These are phyloP conservation scores for Miamiensis avidus DNA, from an alignment of 169 alveolate genomes.

Conservation along the genomic window DNA sequence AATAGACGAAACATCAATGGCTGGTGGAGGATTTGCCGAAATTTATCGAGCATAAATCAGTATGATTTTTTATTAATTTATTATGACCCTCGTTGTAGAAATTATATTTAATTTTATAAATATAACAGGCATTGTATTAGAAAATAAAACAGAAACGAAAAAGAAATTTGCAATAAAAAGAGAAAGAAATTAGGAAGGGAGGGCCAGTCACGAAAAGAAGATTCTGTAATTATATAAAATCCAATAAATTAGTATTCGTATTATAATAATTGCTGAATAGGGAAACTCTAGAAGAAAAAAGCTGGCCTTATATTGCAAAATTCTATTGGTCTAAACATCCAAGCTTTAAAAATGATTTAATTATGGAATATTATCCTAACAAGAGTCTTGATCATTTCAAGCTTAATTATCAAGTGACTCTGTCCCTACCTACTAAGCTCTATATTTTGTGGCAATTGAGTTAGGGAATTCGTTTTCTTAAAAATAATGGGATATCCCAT, in stretches of 20 bases:
- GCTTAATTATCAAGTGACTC: neutral
- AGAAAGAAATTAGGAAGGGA: neutral
- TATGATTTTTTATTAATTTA: too few species aligned
- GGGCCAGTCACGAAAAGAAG: neutral
- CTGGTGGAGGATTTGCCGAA: neutral
- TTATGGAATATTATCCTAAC: neutral
- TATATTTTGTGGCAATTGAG: neutral
- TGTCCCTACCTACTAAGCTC: neutral
- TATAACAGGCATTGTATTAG: neutral
- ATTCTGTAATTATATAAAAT: neutral
- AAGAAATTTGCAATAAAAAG: neutral
- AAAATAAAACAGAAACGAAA: neutral
- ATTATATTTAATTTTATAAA: too few species aligned
- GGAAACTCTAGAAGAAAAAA: neutral
- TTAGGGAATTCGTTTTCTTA: neutral
- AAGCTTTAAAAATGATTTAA: neutral
- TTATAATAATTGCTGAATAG: neutral
- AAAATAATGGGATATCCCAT: neutral
- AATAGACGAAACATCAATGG: neutral
- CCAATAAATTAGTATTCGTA: too few species aligned
- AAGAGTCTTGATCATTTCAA: neutral
- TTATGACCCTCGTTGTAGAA: neutral
- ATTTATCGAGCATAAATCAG: neutral
- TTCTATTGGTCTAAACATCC: neutral
- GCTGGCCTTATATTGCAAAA: neutral